Evolutionary conservation across 1,284 basidiomycete species (phyloP), one percentile per base, ranked within the genome.

Genomic region (Xerocomus amazonicus): DNA sequence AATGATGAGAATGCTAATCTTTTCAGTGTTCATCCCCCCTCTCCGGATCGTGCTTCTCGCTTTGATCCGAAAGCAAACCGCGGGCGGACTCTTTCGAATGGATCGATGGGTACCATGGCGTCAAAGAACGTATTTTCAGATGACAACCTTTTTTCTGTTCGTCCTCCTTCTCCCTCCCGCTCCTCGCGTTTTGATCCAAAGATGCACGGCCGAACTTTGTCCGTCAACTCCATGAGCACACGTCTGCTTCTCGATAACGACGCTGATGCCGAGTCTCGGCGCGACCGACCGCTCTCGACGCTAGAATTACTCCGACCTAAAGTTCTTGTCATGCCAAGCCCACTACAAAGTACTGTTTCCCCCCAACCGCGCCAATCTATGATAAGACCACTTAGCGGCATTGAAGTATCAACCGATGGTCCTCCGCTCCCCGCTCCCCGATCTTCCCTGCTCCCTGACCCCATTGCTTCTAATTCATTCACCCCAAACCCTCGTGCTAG

Each of bases 321-420:
- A 65, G 75, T 92, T 26, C 80, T 91, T 41, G 83, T 91, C 50
- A 91, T 91, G 88, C 88, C 88, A 12, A 90, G 87, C 58, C 88
- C 89, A 4, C 69, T 91, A 45, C 89, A 90, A 62, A 70, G 73
- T 38, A 62, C 70, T 10, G 59, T 63, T n/a, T 55, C 69, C n/a
- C 41, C 68, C 41, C 55, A 65, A 32, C 56, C 68, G 46, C 56
- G 68, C 7, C 61, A 67, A 3, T 58, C 70, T 8, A 59, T 51
- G 4, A 52, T 62, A 6, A 68, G 65, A 37, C 61, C 75, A 19
- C 70, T 72, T 38, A 79, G 79, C 43, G 84, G 83, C 13, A 88
- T 90, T 62, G 71, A 81, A 56, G 57, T 79, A 19, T 76, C 83
- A 7, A 71, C 76, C 17, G 83, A 89, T 62, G 84, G 79, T 0